Conservation (phyloP, 2,329 filamentous ascomycete genomes). For the Cladosporium velox region DNA sequence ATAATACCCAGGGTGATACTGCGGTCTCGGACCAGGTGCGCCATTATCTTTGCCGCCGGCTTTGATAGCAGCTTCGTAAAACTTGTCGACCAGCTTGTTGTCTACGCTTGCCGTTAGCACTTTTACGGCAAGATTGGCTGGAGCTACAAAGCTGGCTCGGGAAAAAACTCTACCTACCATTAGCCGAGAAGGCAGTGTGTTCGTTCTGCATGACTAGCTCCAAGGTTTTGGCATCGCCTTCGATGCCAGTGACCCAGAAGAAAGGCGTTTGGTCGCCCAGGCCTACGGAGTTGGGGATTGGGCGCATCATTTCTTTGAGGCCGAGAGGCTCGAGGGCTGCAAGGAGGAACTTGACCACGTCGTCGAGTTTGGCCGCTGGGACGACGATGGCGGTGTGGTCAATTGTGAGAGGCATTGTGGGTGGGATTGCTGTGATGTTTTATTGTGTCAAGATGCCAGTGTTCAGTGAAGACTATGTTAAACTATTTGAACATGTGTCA, state of each 20-base stretch:
- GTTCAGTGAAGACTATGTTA: background rate
- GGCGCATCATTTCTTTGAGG: constrained; percentile 21
- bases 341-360: constrained; percentile 18
- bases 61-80: constrained; percentile 21
- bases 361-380: constrained; percentile 17
- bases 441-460: background rate
- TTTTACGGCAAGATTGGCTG: background rate
- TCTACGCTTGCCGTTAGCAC: background rate
- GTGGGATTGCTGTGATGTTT: background rate
- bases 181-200: constrained; percentile 19
- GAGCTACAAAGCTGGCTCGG: background rate
- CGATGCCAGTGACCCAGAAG: constrained; percentile 21
- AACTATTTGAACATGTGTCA: too few species aligned
- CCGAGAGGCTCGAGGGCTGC: constrained; percentile 13
- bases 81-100: constrained; percentile 20
- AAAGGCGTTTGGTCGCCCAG: constrained; percentile 21
- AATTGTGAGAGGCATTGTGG: constrained; percentile 17
- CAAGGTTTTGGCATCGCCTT: constrained; percentile 8
- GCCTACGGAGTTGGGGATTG: constrained; percentile 19
- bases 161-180: constrained; percentile 5
- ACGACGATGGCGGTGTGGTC: constrained; percentile 22
- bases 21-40: constrained; percentile 18
- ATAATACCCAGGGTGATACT: constrained; percentile 24
- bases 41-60: constrained; percentile 24
- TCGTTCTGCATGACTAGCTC: constrained; percentile 17